Evolutionary conservation across 768 basidiomycete genomes (phyloP).

Genomic region (Boletus pseudo-olivaceus): DNA sequence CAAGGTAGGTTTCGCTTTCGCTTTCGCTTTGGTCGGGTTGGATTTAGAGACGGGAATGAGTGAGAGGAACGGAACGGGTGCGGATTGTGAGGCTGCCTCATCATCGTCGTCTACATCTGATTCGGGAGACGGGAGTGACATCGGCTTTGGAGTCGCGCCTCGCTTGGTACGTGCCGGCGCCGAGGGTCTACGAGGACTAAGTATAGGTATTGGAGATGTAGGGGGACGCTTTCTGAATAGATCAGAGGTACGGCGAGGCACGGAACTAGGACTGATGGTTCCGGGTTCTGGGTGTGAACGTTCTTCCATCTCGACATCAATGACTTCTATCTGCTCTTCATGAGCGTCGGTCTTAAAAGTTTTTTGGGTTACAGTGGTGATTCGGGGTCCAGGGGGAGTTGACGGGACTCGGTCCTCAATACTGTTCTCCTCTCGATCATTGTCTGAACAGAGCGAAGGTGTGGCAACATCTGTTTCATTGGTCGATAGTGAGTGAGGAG

Average conservation of each 20-base stretch:
- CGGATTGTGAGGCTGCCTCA: background rate
- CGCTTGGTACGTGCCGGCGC: slow-evolving; percentile 53
- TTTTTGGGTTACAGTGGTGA: slow-evolving; percentile 1
- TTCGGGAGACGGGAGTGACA: slow-evolving; percentile 4
- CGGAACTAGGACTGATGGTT: slow-evolving; percentile 5
- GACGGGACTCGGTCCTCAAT: slow-evolving; percentile 46
- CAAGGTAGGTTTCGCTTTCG: slow-evolving; percentile 17
- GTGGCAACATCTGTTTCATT: slow-evolving; percentile 47
- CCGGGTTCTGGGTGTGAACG: slow-evolving; percentile 6
- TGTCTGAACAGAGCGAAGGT: slow-evolving; percentile 74
- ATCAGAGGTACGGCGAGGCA: slow-evolving; percentile 26
- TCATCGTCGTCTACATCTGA: slow-evolving; percentile 30
- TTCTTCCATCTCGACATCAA: slow-evolving; percentile 39
- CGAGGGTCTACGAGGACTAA: slow-evolving; percentile 49
- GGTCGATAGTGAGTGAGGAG: slow-evolving; percentile 26
- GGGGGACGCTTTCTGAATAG: slow-evolving; percentile 61
- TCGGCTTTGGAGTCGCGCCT: slow-evolving; percentile 31
- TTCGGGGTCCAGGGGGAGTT: slow-evolving; percentile 46
- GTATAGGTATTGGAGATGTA: slow-evolving; percentile 56
- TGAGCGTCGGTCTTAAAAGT: background rate
- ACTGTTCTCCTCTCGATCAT: slow-evolving; percentile 50
- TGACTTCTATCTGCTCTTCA: slow-evolving; percentile 25
- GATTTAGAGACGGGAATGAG: slow-evolving; percentile 20
- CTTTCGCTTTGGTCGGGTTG: slow-evolving; percentile 11
- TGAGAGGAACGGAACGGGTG: slow-evolving; percentile 20